These are phyloP conservation scores for Penicillium egyptiacum DNA, from an alignment of 495 filamentous ascomycete species.

Conservation along the genomic window DNA sequence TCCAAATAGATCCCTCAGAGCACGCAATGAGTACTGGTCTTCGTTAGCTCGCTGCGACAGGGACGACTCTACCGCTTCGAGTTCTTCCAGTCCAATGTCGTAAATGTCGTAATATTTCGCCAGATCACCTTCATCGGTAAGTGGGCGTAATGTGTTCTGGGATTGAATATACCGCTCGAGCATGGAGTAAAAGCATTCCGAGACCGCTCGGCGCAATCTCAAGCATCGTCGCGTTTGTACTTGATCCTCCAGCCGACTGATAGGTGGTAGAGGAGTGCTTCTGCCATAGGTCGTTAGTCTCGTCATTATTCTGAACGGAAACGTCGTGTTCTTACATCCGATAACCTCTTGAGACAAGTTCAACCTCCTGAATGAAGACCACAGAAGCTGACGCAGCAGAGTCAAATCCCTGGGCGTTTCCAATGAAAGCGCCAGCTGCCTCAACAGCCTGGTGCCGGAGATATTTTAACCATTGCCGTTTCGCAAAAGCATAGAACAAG, in stretches of 20 bases:
- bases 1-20: conserved; percentile 74
- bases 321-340: conserved; percentile 61
- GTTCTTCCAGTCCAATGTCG: conserved; percentile 78
- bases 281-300: conserved; percentile 38
- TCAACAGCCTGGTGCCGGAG: conserved; percentile 74
- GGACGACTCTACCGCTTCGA: conserved; percentile 62
- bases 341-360: conserved; percentile 92
- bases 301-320: not conserved
- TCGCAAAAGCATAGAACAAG: conserved; percentile 68
- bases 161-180: conserved; percentile 69
- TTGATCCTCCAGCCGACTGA: conserved; percentile 76
- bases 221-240: conserved; percentile 75
- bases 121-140: conserved; percentile 74
- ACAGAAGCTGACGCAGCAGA: conserved; percentile 75
- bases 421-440: conserved; percentile 69
- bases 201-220: conserved; percentile 72
- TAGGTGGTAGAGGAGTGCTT: conserved; percentile 81
- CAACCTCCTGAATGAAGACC: conserved; percentile 91
- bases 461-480: conserved; percentile 82
- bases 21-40: conserved; percentile 74
- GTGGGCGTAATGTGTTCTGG: conserved; percentile 62
- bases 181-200: conserved; percentile 63
- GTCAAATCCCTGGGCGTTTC: conserved; percentile 80
- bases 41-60: conserved; percentile 64
- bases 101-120: conserved; percentile 93